Base-by-base conservation (phyloP, 2,329 filamentous ascomycete genomes). In the Parascedosporium putredinis region DNA sequence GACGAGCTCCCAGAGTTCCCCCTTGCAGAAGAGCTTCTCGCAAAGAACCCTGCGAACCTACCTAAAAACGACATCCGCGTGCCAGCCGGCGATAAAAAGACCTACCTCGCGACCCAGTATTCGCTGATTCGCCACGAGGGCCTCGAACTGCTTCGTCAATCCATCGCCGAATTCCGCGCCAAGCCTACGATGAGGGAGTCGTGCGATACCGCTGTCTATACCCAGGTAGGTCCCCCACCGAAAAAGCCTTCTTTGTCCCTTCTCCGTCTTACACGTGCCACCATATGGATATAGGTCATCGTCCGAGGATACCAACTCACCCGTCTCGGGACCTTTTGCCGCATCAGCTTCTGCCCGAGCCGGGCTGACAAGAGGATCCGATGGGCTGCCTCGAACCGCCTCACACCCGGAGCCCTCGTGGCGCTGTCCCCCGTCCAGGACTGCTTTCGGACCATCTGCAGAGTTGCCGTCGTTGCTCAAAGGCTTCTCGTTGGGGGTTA, bases 51-150 rank as follows among this genome's bases (percentile, higher is more conserved):
- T 0, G 51, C 57, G 1, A 56, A 64, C 3, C 59, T 82, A 0
- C 64, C 69, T 0, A 57, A 67, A 0, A 88, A 88, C 56, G 67
- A 67, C 5, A 67, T 81, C 18, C 54, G 74, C 1, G 70, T 71
- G 0, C 68, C 80, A 0, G 91, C 83, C 71, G 54, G 64, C 0
- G 78, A 71, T 4, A 83, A 78, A 43, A 72, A 79, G 1, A 69
- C 73, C 0, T 95, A 95, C 51, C 69, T 95, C 0, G 69, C 78
- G 27, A 75, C 79, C 0, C 86, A 94, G 46, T 95, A 93, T 59
- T 71, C 79, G 3, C 74, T 95, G 2, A 71, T 88, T 6, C 76
- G 89, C 2, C 85, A 88, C 58, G 88, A 95, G 59, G 78, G 81
- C 0, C 69, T 86, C 3, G 76, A 84, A 10, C 75, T 82, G 1